These are phyloP conservation scores for Puccinia coronata DNA, from an alignment of 1,284 basidiomycete genomes.

Conservation along the genomic window DNA sequence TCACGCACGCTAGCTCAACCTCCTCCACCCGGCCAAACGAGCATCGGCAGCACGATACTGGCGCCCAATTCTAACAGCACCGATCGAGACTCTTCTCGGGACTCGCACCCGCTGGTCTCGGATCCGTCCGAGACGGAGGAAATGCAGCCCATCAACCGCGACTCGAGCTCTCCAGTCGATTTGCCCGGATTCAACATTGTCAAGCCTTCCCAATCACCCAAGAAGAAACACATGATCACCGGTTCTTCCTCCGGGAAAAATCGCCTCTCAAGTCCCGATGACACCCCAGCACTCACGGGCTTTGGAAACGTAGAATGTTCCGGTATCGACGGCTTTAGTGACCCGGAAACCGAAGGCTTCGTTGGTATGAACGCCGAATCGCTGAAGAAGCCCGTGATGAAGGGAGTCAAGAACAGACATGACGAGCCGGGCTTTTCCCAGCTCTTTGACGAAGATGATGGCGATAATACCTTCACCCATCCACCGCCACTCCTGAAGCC, in stretches of 20 bases:
- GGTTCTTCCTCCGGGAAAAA: background rate
- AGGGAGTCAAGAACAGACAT: background rate
- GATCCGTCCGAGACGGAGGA: conserved; percentile 2
- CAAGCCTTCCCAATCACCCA: background rate
- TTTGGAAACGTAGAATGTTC: conserved; percentile 6
- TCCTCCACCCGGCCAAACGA: background rate
- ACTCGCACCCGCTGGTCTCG: conserved; percentile 6
- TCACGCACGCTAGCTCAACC: background rate
- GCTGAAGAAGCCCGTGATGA: background rate
- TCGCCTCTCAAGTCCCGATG: background rate
- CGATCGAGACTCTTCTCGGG: background rate
- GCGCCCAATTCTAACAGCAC: conserved; percentile 31
- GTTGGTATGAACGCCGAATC: background rate
- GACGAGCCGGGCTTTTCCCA: conserved; percentile 22
- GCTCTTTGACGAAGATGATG: conserved; percentile 40
- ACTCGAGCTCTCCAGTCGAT: conserved; percentile 21
- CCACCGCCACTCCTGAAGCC: conserved; percentile 29
- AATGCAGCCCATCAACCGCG: background rate
- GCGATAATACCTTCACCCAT: conserved; percentile 31
- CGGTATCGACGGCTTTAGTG: conserved; percentile 27
- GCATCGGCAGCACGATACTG: conserved; percentile 1
- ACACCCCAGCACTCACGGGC: conserved; percentile 4
- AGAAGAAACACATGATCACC: background rate
- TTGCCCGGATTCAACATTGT: conserved; percentile 28
- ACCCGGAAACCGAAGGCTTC: background rate